phyloP scores from a whole-genome alignment of 2,329 filamentous ascomycete genomes.

The Fonsecaea monophora region DNA sequence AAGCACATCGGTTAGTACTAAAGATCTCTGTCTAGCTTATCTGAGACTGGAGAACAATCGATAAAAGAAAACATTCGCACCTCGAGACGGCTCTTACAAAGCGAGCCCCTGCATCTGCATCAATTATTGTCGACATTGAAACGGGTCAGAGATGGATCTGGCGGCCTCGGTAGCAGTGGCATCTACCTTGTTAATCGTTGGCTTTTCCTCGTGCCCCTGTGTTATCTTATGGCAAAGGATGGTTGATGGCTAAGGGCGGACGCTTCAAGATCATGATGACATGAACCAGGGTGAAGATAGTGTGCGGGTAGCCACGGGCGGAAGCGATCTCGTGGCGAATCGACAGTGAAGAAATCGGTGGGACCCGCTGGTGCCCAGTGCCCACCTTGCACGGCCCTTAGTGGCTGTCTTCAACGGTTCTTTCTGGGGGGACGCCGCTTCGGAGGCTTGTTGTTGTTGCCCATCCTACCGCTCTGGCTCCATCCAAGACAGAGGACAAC shows the following conservation, averaged over 20 bases:
- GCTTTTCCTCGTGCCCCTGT: neutral
- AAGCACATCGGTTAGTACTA: neutral
- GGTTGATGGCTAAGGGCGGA: neutral
- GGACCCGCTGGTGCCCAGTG: neutral
- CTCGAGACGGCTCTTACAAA: constrained; percentile 52
- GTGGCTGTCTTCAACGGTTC: neutral
- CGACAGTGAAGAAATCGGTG: neutral
- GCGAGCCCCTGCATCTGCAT: constrained; percentile 24
- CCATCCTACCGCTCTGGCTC: constrained; percentile 4
- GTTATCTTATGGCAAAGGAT: neutral
- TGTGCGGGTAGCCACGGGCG: constrained; percentile 1
- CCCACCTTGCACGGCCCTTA: too few species aligned
- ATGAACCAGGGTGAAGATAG: neutral
- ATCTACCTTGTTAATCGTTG: neutral
- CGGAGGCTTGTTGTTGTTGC: neutral
- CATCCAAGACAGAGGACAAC: constrained; percentile 10
- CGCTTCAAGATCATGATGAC: neutral
- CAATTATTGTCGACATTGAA: constrained; percentile 8
- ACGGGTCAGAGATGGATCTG: constrained; percentile 3
- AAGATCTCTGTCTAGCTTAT: neutral
- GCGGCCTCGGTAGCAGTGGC: neutral
- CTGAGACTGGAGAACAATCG: neutral
- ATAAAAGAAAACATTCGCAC: constrained; percentile 21
- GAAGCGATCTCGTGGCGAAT: neutral
- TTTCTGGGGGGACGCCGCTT: neutral